Percentiles rank a stretch among this genome's conserved stretches.
phyloP scores from a whole-genome alignment of 306 rosid species.

The Vachellia pachyceras region DNA sequence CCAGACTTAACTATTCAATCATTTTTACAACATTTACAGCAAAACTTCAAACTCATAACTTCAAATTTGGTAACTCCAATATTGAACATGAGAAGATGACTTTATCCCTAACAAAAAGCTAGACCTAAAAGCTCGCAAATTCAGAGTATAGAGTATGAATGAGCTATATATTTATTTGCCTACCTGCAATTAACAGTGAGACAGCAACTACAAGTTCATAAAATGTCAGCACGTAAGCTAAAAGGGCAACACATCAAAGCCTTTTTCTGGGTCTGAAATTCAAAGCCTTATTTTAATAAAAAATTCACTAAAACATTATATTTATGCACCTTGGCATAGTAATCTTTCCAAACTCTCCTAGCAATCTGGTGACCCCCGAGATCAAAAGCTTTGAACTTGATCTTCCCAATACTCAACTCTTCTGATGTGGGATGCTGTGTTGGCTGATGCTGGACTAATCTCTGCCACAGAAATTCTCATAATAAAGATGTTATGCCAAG shows the following conservation, averaged over 20 bases:
- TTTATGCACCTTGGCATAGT: constrained; percentile 79
- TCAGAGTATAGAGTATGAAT: background rate
- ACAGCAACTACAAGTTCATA: no score
- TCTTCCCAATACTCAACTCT: constrained; percentile 92
- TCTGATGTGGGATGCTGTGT: constrained; percentile 92
- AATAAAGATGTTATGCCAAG: constrained; percentile 29
- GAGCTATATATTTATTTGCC: background rate
- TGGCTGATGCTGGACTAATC: constrained; percentile 95
- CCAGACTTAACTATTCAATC: background rate
- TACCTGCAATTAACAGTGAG: constrained; percentile 1
- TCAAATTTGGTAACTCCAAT: constrained; percentile 1
- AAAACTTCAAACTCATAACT: background rate
- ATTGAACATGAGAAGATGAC: background rate
- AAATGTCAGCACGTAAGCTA: no score
- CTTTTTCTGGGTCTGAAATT: background rate
- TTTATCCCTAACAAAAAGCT: constrained; percentile 14
- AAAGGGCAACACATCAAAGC: background rate
- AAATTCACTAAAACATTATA: background rate
- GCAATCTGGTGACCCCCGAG: constrained; percentile 90
- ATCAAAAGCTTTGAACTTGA: constrained; percentile 93
- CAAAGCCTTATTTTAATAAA: background rate
- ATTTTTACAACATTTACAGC: constrained; percentile 9
- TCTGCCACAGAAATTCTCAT: constrained; percentile 62
- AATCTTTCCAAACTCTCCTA: constrained; percentile 95
- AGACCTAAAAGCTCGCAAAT: constrained; percentile 9